These are phyloP conservation scores for Entomophthora muscae DNA, from an alignment of 371 early-diverging fungal species.

Conservation along the genomic window DNA sequence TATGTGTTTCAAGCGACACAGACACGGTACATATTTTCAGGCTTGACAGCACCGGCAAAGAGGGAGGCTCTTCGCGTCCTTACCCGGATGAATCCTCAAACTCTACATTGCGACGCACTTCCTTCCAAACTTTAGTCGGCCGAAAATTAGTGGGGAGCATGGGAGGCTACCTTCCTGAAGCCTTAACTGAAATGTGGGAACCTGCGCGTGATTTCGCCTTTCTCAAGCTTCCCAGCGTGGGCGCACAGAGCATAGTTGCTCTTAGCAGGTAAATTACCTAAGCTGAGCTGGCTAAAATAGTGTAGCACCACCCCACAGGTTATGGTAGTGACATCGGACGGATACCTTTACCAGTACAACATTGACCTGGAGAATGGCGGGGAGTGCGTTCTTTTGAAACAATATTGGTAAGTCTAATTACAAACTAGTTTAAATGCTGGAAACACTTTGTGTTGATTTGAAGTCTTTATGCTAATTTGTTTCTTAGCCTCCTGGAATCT, in stretches of 20 bases:
- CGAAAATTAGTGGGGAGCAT: slow-evolving; percentile 54
- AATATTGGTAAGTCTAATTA: slow-evolving; percentile 27
- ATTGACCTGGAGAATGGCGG: slow-evolving; percentile 84
- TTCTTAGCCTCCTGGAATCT: slow-evolving; percentile 5
- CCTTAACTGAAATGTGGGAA: slow-evolving; percentile 84
- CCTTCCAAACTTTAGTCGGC: slow-evolving; percentile 21
- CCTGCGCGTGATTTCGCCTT: slow-evolving; percentile 87
- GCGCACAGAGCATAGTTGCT: slow-evolving; percentile 64
- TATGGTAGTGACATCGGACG: slow-evolving; percentile 82
- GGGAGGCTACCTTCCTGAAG: slow-evolving; percentile 68
- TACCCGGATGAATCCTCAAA: slow-evolving; percentile 14
- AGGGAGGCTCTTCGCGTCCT: neutral
- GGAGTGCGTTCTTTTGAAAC: slow-evolving; percentile 70
- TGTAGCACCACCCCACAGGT: slow-evolving; percentile 54
- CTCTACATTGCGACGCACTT: slow-evolving; percentile 33
- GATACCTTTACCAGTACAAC: slow-evolving; percentile 75
- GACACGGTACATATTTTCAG: slow-evolving; percentile 97
- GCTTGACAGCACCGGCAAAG: slow-evolving; percentile 1
- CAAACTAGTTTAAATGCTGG: no score
- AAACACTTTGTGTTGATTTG: no score
- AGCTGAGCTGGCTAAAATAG: neutral
- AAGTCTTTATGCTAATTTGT: no score
- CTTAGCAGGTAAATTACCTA: slow-evolving; percentile 34
- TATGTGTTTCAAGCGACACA: slow-evolving; percentile 79
- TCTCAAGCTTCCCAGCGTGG: slow-evolving; percentile 66